phyloP scores from a whole-genome alignment of 139 green algal genomes.

The Micractinium conductrix region DNA sequence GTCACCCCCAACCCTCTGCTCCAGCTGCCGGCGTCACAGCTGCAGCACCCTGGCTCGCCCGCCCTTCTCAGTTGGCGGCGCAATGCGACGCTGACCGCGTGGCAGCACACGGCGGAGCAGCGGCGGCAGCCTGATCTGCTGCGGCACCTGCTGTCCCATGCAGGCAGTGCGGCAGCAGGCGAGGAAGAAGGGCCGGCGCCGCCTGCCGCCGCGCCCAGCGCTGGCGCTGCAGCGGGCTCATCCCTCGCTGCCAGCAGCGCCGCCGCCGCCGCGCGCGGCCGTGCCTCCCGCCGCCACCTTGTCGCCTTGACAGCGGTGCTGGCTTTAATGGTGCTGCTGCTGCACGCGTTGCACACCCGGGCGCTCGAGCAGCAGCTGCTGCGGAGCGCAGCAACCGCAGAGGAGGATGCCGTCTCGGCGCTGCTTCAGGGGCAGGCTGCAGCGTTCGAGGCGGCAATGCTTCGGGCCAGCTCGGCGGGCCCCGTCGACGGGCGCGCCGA shows the following conservation, averaged over 20 bases:
- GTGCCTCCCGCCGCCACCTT: background rate
- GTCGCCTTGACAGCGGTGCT: background rate
- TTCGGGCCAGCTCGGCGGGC: background rate
- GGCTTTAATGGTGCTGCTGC: slow-evolving; percentile 5
- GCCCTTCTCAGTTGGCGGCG: slow-evolving; percentile 28
- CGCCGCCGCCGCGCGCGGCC: background rate
- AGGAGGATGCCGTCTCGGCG: background rate
- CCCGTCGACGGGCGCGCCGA: background rate
- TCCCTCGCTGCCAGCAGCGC: no score
- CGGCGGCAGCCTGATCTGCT: slow-evolving; percentile 9
- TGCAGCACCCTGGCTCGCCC: background rate
- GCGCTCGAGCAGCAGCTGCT: slow-evolving; percentile 14
- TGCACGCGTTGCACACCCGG: slow-evolving; percentile 10
- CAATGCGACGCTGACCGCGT: no score
- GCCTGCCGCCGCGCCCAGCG: no score
- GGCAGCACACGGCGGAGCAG: background rate
- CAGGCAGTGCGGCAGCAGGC: background rate
- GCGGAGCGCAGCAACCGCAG: background rate
- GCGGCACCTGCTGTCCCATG: slow-evolving; percentile 16
- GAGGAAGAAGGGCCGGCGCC: no score
- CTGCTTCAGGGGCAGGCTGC: background rate
- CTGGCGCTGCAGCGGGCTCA: no score
- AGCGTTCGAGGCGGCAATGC: background rate
- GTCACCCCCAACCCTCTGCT: slow-evolving; percentile 9
- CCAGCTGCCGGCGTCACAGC: background rate